Conservation (phyloP, 345 rosid species). For the Diplotaxis tenuifolia region DNA sequence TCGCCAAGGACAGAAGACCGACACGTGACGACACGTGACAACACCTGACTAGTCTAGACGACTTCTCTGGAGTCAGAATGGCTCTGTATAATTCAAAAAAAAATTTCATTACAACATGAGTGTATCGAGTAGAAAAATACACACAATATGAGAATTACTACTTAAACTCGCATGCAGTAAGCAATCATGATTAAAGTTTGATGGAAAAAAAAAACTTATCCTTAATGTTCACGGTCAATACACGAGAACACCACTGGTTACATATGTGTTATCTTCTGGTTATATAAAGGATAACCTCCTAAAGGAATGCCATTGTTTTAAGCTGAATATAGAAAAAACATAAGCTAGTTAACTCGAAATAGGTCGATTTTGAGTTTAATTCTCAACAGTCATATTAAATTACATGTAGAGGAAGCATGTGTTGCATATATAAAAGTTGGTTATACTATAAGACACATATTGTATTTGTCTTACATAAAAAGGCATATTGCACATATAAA, state of each 20-base stretch:
- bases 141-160: background rate
- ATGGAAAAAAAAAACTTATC: background rate
- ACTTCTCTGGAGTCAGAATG: too few relatives aligned
- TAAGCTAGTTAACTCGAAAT: background rate
- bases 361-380: background rate
- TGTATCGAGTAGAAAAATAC: background rate
- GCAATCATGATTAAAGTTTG: background rate
- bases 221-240: background rate
- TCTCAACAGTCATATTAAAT: slow-evolving; percentile 21
- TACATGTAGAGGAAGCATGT: slow-evolving; percentile 10
- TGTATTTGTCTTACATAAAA: too few relatives aligned
- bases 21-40: too few relatives aligned
- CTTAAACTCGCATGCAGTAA: background rate
- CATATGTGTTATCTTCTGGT: background rate
- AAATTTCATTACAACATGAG: background rate
- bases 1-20: too few relatives aligned
- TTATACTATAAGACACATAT: too few relatives aligned
- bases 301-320: background rate
- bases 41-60: too few relatives aligned
- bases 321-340: background rate
- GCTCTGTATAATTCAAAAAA: too few relatives aligned
- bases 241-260: background rate
- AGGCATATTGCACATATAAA: too few relatives aligned
- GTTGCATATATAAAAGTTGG: too few relatives aligned
- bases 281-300: background rate